These are phyloP conservation scores for Diatrype stigma DNA, from an alignment of 2,329 filamentous ascomycete genomes.

Conservation along the genomic window DNA sequence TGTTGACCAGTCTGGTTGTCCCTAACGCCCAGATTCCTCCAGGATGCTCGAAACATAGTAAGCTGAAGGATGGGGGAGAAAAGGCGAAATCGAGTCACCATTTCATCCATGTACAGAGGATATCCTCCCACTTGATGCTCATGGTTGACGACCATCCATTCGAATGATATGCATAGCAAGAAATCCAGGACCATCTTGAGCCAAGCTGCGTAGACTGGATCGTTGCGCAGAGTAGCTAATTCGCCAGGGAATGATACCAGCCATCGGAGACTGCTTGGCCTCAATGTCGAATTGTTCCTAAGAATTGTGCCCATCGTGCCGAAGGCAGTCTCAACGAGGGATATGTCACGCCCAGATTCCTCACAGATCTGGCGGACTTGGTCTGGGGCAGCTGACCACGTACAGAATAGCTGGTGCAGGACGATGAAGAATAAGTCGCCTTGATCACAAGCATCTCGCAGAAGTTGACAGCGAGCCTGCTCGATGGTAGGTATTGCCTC, in stretches of 20 bases:
- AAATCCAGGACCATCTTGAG: constrained; percentile 37
- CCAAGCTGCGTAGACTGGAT: constrained; percentile 12
- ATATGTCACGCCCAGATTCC: constrained; percentile 17
- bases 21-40: constrained; percentile 40
- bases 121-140: constrained; percentile 35
- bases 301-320: constrained; percentile 31
- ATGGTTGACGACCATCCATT: constrained; percentile 34
- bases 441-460: constrained; percentile 50
- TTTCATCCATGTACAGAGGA: constrained; percentile 55
- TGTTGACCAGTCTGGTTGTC: constrained; percentile 29
- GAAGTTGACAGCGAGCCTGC: constrained; percentile 45
- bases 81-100: constrained; percentile 43
- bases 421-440: constrained; percentile 61
- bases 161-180: constrained; percentile 36
- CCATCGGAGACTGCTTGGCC: constrained; percentile 24
- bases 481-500: constrained; percentile 32
- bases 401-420: constrained; percentile 62
- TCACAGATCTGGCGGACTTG: constrained; percentile 33
- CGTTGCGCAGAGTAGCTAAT: constrained; percentile 9
- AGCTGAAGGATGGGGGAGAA: constrained; percentile 48
- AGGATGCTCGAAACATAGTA: constrained; percentile 48
- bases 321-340: constrained; percentile 30
- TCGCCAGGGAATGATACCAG: constrained; percentile 33
- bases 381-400: constrained; percentile 40
- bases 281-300: constrained; percentile 32